Evolutionary conservation across 352 stramenopile species (phyloP).

Genomic region (Saprolegnia parasitica): DNA sequence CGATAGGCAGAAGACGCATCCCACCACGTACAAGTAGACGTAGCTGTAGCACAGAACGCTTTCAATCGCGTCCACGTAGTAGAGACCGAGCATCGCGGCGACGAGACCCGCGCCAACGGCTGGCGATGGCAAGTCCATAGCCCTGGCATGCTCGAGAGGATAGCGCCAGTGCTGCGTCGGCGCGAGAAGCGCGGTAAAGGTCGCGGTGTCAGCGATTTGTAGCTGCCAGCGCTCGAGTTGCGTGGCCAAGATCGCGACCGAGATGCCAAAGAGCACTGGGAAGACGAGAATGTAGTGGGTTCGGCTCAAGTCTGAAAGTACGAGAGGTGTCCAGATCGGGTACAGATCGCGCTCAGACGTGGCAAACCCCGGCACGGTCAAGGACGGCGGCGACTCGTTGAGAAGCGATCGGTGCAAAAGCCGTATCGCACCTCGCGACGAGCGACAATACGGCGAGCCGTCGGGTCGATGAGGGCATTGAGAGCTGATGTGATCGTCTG

Average conservation of each 20-base stretch:
- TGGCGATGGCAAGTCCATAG: neutral
- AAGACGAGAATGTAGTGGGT: slow-evolving; percentile 42
- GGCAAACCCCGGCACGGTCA: slow-evolving; percentile 47
- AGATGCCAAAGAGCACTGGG: slow-evolving; percentile 60
- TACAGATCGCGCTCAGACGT: slow-evolving; percentile 42
- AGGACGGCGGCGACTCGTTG: slow-evolving; percentile 30
- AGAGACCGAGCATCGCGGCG: neutral
- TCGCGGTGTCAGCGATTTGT: slow-evolving; percentile 37
- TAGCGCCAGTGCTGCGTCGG: slow-evolving; percentile 42
- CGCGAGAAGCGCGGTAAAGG: slow-evolving; percentile 58
- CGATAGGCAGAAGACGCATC: slow-evolving; percentile 9
- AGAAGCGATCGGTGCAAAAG: slow-evolving; percentile 45
- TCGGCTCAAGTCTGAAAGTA: slow-evolving; percentile 35
- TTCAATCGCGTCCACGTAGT: neutral
- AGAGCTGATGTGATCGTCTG: slow-evolving; percentile 57
- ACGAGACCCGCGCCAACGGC: neutral
- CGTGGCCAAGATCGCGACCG: slow-evolving; percentile 56
- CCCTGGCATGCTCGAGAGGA: neutral
- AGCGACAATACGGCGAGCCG: slow-evolving; percentile 43
- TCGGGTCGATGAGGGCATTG: slow-evolving; percentile 50
- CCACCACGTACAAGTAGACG: slow-evolving; percentile 24
- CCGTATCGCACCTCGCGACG: slow-evolving; percentile 40
- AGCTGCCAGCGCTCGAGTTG: slow-evolving; percentile 67
- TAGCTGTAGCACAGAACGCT: slow-evolving; percentile 3
- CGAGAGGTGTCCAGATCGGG: neutral